Percentiles rank a stretch among this genome's conserved stretches.
Conservation (phyloP, 192 early-diverging fungal genomes). For the Coemansia sp. region DNA sequence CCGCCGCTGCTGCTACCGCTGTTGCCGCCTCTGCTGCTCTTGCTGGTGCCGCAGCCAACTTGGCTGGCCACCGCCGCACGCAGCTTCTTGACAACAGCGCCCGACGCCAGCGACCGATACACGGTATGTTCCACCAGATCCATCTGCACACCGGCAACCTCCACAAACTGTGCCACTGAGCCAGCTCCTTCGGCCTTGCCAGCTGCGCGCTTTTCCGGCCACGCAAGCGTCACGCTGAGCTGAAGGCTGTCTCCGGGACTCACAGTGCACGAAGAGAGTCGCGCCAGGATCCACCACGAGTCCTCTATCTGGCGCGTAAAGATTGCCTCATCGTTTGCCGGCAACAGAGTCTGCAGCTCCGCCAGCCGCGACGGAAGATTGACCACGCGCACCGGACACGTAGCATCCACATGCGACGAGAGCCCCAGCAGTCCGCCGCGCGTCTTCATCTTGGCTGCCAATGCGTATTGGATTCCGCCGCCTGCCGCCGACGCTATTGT, state of each 20-base stretch:
- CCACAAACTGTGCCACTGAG: slow-evolving; percentile 1
- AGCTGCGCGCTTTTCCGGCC: slow-evolving; percentile 15
- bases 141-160: slow-evolving; percentile 24
- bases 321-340: slow-evolving; percentile 33
- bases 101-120: slow-evolving; percentile 28
- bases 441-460: slow-evolving; percentile 21
- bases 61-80: slow-evolving; percentile 10
- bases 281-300: slow-evolving; percentile 35
- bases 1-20: background rate
- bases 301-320: slow-evolving; percentile 39
- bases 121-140: slow-evolving; percentile 32
- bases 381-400: slow-evolving; percentile 26
- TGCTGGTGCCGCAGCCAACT: background rate
- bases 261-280: slow-evolving; percentile 27
- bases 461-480: slow-evolving; percentile 40
- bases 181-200: slow-evolving; percentile 7
- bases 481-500: slow-evolving; percentile 36
- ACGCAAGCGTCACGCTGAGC: slow-evolving; percentile 22
- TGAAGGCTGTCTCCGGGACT: slow-evolving; percentile 28
- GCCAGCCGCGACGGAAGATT: slow-evolving; percentile 34
- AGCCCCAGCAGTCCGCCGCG: slow-evolving; percentile 5
- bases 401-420: background rate
- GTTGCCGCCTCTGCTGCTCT: background rate
- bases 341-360: slow-evolving; percentile 18
- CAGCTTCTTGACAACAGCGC: slow-evolving; percentile 19